Percentiles rank a stretch among this genome's conserved stretches.
These are phyloP conservation scores for Calonectria crousiana DNA, from an alignment of 2,329 filamentous ascomycete genomes.

Conservation along the genomic window DNA sequence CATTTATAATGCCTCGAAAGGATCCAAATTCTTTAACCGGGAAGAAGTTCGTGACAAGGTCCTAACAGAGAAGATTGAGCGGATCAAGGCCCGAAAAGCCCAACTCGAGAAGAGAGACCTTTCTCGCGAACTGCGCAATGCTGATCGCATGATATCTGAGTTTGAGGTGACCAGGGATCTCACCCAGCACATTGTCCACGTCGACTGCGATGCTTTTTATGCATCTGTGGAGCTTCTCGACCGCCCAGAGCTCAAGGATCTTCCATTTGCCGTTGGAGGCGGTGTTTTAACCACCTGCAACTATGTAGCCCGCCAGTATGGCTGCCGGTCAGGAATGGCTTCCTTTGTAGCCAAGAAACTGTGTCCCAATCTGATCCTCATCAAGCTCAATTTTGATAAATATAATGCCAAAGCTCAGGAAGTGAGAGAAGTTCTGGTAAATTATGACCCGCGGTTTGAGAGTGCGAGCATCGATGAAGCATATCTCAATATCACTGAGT, in stretches of 20 bases:
- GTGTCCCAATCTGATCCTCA: conserved; percentile 84
- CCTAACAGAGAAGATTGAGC: conserved; percentile 87
- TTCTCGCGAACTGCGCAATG: conserved; percentile 77
- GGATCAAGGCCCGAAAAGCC: conserved; percentile 80
- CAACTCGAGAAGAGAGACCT: conserved; percentile 83
- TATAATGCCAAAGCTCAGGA: conserved; percentile 92
- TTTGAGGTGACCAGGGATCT: conserved; percentile 85
- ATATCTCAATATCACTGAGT: conserved; percentile 93
- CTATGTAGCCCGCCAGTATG: conserved; percentile 90
- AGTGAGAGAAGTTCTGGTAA: conserved; percentile 81
- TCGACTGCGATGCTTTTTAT: conserved; percentile 98
- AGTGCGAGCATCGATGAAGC: conserved; percentile 97
- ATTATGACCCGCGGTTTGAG: conserved; percentile 93
- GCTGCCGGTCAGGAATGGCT: conserved; percentile 95
- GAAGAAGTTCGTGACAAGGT: conserved; percentile 86
- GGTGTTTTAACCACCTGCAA: conserved; percentile 79
- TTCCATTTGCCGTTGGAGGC: conserved; percentile 90
- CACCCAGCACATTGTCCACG: conserved; percentile 86
- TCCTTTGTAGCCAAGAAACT: conserved; percentile 95
- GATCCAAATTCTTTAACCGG: conserved; percentile 94
- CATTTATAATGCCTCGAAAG: conserved; percentile 96
- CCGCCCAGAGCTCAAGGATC: conserved; percentile 83
- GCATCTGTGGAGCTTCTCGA: conserved; percentile 91
- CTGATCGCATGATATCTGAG: conserved; percentile 84
- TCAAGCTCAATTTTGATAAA: conserved; percentile 90